A percentile compares a stretch with the other conserved stretches of the same genome.
phyloP scores from a whole-genome alignment of 2,329 filamentous ascomycete genomes.

The Penicillium sp. region DNA sequence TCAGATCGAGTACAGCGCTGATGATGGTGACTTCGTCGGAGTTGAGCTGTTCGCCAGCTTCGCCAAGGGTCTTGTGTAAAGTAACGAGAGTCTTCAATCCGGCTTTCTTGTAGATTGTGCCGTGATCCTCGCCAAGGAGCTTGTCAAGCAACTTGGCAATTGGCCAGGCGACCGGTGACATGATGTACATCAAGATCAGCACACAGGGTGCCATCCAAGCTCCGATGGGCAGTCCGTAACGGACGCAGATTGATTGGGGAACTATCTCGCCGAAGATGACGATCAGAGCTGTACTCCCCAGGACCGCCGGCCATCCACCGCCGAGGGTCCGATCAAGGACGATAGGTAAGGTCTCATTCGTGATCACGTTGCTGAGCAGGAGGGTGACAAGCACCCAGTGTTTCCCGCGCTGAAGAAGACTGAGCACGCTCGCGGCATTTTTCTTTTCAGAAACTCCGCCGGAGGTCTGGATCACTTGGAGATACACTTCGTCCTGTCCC shows the following conservation, averaged over 20 bases:
- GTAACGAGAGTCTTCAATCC: slow-evolving; percentile 95
- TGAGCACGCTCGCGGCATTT: slow-evolving; percentile 77
- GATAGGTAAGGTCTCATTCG: slow-evolving; percentile 94
- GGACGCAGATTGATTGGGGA: slow-evolving; percentile 92
- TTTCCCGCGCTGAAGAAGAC: slow-evolving; percentile 80
- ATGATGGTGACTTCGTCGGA: slow-evolving; percentile 99
- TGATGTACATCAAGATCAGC: slow-evolving; percentile 83
- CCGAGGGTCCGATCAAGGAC: slow-evolving; percentile 91
- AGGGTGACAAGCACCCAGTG: slow-evolving; percentile 98
- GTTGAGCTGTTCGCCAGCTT: slow-evolving; percentile 81
- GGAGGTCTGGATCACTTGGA: slow-evolving; percentile 88
- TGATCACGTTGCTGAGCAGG: slow-evolving; percentile 92
- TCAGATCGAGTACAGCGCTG: slow-evolving; percentile 90
- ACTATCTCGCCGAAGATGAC: slow-evolving; percentile 98
- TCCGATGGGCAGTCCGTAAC: slow-evolving; percentile 91
- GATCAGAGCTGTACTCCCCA: slow-evolving; percentile 90
- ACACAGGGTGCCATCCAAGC: slow-evolving; percentile 91
- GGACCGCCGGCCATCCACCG: slow-evolving; percentile 88
- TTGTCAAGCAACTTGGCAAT: slow-evolving; percentile 93
- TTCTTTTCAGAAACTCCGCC: slow-evolving; percentile 79
- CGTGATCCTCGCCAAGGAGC: slow-evolving; percentile 89
- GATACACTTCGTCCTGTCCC: slow-evolving; percentile 88
- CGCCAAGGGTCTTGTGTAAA: slow-evolving; percentile 85
- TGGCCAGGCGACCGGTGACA: slow-evolving; percentile 87
- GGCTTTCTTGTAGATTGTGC: slow-evolving; percentile 96